A percentile compares a stretch with the other conserved stretches of the same genome.
These are phyloP conservation scores for Rhynchospora tenuis DNA, from an alignment of 176 grass and related monocot genomes.

Conservation along the genomic window DNA sequence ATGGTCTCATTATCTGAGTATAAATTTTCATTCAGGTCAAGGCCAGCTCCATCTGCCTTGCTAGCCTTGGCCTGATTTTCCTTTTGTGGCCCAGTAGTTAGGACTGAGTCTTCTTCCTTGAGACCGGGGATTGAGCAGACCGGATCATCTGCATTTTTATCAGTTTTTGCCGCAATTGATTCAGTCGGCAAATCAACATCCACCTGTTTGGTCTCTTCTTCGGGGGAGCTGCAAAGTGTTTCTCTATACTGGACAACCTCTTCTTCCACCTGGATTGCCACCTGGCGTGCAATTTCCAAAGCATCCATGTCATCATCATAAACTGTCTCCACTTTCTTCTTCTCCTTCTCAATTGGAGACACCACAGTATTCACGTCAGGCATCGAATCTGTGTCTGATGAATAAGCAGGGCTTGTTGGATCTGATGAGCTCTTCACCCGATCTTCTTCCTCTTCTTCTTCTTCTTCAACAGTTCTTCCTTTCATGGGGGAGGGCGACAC, in stretches of 20 bases:
- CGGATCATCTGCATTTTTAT: neutral
- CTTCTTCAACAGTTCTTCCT: neutral
- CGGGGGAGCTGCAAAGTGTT: conserved; percentile 32
- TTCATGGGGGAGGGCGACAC: neutral
- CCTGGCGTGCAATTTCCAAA: conserved; percentile 34
- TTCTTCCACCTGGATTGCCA: conserved; percentile 39
- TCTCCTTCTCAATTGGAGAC: conserved; percentile 6
- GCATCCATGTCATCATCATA: conserved; percentile 37
- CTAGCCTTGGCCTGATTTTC: conserved; percentile 6
- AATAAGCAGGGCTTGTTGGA: conserved; percentile 4
- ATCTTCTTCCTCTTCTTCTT: conserved; percentile 20
- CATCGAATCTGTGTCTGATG: conserved; percentile 7
- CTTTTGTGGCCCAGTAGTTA: conserved; percentile 18
- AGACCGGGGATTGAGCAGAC: neutral
- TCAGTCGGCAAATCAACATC: neutral
- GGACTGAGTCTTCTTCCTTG: conserved; percentile 22
- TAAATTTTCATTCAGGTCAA: conserved; percentile 41
- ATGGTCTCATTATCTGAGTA: conserved; percentile 13
- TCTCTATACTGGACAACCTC: conserved; percentile 46
- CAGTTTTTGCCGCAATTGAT: conserved; percentile 4
- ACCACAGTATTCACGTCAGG: neutral
- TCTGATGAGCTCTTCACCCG: neutral
- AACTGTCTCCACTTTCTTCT: conserved; percentile 13
- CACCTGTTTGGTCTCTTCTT: conserved; percentile 2
- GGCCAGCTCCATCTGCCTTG: neutral